Percentiles rank a stretch among this genome's conserved stretches.
These are phyloP conservation scores for Penium margaritaceum DNA, from an alignment of 139 green algal species.

Conservation along the genomic window DNA sequence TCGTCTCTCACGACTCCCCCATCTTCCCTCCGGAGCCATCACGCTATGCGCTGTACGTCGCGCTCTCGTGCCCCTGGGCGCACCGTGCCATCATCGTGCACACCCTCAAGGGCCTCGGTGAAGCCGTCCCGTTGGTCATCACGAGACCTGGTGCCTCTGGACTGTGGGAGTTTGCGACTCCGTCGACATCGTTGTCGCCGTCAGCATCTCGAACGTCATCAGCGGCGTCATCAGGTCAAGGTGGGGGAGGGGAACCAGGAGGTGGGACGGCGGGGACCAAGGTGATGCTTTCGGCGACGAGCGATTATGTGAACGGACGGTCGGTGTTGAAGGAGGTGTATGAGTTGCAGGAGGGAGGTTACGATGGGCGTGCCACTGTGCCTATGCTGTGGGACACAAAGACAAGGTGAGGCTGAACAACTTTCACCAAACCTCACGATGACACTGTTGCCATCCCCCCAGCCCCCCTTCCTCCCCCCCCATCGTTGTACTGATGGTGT, in stretches of 20 bases:
- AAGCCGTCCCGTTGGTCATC: slow-evolving; percentile 27
- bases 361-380: slow-evolving; percentile 16
- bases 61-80: slow-evolving; percentile 93
- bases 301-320: no score
- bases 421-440: no score
- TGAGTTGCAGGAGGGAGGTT: slow-evolving; percentile 9
- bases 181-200: neutral
- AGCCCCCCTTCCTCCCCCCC: no score
- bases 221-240: no score
- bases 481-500: no score
- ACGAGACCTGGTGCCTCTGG: slow-evolving; percentile 17
- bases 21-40: slow-evolving; percentile 48
- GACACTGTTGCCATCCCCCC: no score
- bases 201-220: no score
- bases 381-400: slow-evolving; percentile 39
- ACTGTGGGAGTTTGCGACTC: slow-evolving; percentile 25
- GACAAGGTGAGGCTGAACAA: no score
- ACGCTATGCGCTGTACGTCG: slow-evolving; percentile 76
- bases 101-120: slow-evolving; percentile 33
- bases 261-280: neutral
- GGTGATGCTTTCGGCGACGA: neutral
- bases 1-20: no score
- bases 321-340: slow-evolving; percentile 26
- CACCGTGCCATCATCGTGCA: slow-evolving; percentile 63
- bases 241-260: no score